Evolutionary conservation across 2,329 filamentous ascomycete species (phyloP), one percentile per base, ranked within the genome.

Genomic region (Coniochaeta prunicola): DNA sequence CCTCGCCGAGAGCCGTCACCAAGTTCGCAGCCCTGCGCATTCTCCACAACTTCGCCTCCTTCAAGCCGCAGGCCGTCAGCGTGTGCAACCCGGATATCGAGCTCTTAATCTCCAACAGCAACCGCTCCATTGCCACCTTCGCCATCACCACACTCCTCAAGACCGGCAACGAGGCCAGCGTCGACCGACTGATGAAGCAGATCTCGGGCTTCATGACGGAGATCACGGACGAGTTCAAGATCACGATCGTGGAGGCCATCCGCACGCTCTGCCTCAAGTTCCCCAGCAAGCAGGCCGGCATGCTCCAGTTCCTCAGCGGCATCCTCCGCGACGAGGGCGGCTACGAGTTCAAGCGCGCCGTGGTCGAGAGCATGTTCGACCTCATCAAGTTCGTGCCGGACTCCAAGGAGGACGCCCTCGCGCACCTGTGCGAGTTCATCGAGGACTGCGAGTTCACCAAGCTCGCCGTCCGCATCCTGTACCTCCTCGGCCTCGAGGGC

Each of bases 361-460:
- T 99, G 12, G 93, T 99, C 21, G 94, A 99, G 79, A 96, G 92
- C 81, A 97, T 99, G 87, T 97, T 99, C 70, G 94, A 99, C 69
- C 79, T 99, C 59, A 97, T 99, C 80, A 97, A 97, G 74, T 99
- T 99, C 69, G 93, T 99, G 3, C 94, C 94, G 1, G 94, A 97
- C 61, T 86, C 85, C 33, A 88, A 87, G 74, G 85, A 88, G 68
- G 85, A 88, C 65, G 93, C 94, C 19, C 85, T 99, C 55, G 91
- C 93, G 15, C 94, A 97, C 70, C 85, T 99, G 24, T 97, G 94
- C 77, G 94, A 99, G 72, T 99, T 99, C 71, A 99, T 99, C 64
- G 94, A 99, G 75, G 94, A 99, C 73, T 99, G 94, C 77, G 94
- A 99, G 72, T 99, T 97, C 74, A 97, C 94, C 30, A 99, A 99